Conservation (phyloP, 1,284 basidiomycete species). For the Puccinia novopanici region DNA sequence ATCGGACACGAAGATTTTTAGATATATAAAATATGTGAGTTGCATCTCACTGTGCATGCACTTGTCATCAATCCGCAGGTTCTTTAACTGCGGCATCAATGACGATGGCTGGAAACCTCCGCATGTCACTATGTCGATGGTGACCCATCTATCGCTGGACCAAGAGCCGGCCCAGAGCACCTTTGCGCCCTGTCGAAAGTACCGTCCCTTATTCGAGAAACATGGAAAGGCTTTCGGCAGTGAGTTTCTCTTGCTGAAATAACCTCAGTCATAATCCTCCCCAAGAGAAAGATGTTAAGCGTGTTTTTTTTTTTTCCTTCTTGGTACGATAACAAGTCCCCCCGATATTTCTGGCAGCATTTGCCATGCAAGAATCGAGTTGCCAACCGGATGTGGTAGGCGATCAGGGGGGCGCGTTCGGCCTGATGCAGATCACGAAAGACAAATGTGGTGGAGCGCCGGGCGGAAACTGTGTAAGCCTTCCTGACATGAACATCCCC, state of each 20-base stretch:
- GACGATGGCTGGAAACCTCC: slow-evolving; percentile 34
- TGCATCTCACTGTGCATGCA: neutral
- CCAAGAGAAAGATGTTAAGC: too few relatives aligned
- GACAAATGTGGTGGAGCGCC: slow-evolving; percentile 75
- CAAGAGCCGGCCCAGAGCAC: slow-evolving; percentile 42
- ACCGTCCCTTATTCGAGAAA: slow-evolving; percentile 37
- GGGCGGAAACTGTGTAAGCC: slow-evolving; percentile 68
- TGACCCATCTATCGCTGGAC: slow-evolving; percentile 24
- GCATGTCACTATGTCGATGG: slow-evolving; percentile 27
- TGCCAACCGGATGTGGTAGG: slow-evolving; percentile 74
- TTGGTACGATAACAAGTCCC: slow-evolving; percentile 65
- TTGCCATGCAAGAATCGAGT: slow-evolving; percentile 77
- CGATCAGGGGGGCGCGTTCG: slow-evolving; percentile 73
- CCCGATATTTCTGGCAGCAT: slow-evolving; percentile 75
- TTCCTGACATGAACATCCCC: slow-evolving; percentile 55
- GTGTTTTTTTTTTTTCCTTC: neutral
- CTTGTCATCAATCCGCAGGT: slow-evolving; percentile 1
- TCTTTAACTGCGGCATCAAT: slow-evolving; percentile 40
- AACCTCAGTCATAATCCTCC: too few relatives aligned
- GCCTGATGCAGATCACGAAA: slow-evolving; percentile 76
- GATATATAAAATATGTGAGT: neutral
- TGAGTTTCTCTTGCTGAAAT: slow-evolving; percentile 5
- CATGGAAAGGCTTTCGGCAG: slow-evolving; percentile 18
- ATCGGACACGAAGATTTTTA: too few relatives aligned
- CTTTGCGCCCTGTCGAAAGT: slow-evolving; percentile 39